Conservation (phyloP, 345 rosid species). For the Angophora floribunda region DNA sequence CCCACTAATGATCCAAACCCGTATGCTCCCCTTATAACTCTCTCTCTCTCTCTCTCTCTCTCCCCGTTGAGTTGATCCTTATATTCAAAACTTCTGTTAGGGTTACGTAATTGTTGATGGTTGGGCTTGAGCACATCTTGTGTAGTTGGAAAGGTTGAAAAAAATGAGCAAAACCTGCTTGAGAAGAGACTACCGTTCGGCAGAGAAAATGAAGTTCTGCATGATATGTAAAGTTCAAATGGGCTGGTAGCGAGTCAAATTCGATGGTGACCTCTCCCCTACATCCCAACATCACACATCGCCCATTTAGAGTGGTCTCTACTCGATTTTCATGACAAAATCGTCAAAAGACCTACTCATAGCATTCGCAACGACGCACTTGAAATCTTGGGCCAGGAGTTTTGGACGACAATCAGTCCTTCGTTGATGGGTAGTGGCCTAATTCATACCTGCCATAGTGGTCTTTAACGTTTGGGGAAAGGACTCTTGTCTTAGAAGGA, state of each 20-base stretch:
- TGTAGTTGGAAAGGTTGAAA: background rate
- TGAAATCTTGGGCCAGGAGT: background rate
- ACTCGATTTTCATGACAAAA: background rate
- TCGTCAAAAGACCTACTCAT: background rate
- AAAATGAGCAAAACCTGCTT: background rate
- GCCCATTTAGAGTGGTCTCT: background rate
- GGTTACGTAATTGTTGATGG: background rate
- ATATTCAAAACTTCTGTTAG: background rate
- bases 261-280: background rate
- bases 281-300: background rate
- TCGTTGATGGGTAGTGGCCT: background rate
- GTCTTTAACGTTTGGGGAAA: background rate
- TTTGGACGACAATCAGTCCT: background rate
- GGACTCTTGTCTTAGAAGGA: rapidly evolving
- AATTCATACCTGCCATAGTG: background rate
- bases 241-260: background rate
- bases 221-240: background rate
- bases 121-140: background rate
- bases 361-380: background rate
- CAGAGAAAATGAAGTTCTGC: background rate
- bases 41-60: background rate
- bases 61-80: background rate
- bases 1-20: background rate
- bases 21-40: background rate
- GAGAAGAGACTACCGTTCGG: background rate